Evolutionary conservation across 257 asterid species (phyloP), one percentile per base, ranked within the genome.

Genomic region (Echium plantagineum): DNA sequence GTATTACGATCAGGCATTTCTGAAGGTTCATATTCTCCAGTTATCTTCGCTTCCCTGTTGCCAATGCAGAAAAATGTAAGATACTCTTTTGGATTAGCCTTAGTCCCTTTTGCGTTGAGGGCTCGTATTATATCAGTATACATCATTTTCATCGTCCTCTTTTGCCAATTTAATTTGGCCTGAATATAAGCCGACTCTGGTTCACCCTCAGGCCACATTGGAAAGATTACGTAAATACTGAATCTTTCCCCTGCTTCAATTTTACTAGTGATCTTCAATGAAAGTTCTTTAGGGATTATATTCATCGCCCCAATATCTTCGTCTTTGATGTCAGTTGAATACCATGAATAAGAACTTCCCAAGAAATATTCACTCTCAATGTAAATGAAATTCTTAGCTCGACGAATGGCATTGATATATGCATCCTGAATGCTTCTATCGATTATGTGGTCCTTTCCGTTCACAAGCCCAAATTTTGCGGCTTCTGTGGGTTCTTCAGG

Each of bases 141-240:
- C 94, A 85, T 85, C 94, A 85, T 82, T 66, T 73, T 66, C 85
- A 85, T 82, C 0, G 94, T 85, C 69, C 87, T 71, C 71, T 67
- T 82, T 64, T 85, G 94, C 94, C 94, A 85, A 59, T 73, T 81
- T 59, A 85, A 62, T 59, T 82, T 82, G 7, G 84, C 90, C 57
- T 82, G 94, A 15, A 82, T 87, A 0, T 87, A 66, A 0, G 72
- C 21, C 15, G 71, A 46, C 68, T 77, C 84, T 2, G 94, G 94
- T 18, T 10, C 63, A 19, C 94, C 90, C 71, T 85, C 94, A 3
- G 94, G 94, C 94, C 94, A 85, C 94, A 82, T 82, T 0, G 94
- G 94, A 17, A 85, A 52, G 26, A 85, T 87, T 0, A 85, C 8
- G 63, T 85, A 85, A 0, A 82, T 90, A 1, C 73, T 63, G 31